Conservation (phyloP, 768 basidiomycete genomes). For the Xerocomellus amylosporus region DNA sequence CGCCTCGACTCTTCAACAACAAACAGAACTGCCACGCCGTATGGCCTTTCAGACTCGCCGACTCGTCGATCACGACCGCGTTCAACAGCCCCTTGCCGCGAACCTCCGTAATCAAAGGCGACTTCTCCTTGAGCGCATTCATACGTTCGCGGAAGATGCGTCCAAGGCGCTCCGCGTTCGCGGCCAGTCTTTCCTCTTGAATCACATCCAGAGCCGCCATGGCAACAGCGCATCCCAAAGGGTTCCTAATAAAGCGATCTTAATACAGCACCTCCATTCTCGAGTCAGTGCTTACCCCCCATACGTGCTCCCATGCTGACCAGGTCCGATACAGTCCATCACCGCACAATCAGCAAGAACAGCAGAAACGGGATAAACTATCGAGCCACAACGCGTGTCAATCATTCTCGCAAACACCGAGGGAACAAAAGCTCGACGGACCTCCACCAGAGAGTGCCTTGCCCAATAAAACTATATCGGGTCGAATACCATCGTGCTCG, state of each 20-base stretch:
- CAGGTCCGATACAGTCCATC: constrained; percentile 92
- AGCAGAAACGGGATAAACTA: constrained; percentile 95
- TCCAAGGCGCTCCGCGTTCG: constrained; percentile 78
- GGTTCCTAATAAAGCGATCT: constrained; percentile 55
- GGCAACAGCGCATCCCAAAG: constrained; percentile 93
- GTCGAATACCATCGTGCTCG: constrained; percentile 83
- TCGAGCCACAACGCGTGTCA: constrained; percentile 7
- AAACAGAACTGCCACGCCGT: constrained; percentile 97
- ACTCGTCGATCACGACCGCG: constrained; percentile 90
- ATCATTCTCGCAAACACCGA: not conserved
- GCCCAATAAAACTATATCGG: constrained; percentile 90
- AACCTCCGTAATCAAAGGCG: constrained; percentile 72
- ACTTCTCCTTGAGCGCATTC: constrained; percentile 46
- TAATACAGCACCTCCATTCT: not conserved
- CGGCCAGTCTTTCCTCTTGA: constrained; percentile 77
- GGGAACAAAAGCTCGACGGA: constrained; percentile 35
- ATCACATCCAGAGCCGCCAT: constrained; percentile 92
- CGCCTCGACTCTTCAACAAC: constrained; percentile 84
- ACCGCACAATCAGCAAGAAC: constrained; percentile 89
- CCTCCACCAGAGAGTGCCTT: constrained; percentile 97
- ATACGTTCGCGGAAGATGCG: constrained; percentile 72
- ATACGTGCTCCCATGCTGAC: constrained; percentile 95
- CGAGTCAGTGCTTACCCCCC: constrained; percentile 60
- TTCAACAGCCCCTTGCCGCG: constrained; percentile 89
- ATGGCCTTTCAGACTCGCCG: constrained; percentile 67